Evolutionary conservation across 2,329 filamentous ascomycete genomes (phyloP), one percentile per base, ranked within the genome.

Genomic region (Diaporthe eres): DNA sequence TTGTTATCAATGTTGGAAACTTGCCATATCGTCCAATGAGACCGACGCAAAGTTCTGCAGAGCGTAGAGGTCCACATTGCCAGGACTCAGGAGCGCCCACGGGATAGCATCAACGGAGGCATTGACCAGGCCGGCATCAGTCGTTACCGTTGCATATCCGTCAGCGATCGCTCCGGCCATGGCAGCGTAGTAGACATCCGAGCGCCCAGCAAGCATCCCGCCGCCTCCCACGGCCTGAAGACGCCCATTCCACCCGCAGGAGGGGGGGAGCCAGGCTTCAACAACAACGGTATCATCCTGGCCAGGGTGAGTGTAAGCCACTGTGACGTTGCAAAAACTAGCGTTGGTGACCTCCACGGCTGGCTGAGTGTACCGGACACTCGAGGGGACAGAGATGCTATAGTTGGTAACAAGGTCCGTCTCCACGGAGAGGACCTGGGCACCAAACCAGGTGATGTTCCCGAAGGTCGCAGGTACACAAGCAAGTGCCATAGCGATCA

Each of bases 101-200:
- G 37, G 37, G 75, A 19, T 68, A 76, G n/a, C 47, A 72, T 44
- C 39, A 13, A 8, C 42, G 2, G 42, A 12, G 34, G 58, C 58
- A 47, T 31, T 47, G 12, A n/a, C 60, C 7, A 68, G 19, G 3
- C 81, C 81, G 6, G 78, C 80, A 55, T 82, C 80, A 1, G 82
- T 82, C 17, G 76, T 79, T 15, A 77, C 71, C n/a, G 81, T 78
- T 17, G 78, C 80, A 49, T 78, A 82, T 17, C 80, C 81, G 12
- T 73, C 22, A 78, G 75, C 78, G 8, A 82, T 67, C 3, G 78
- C 78, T 7, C 70, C 78, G n/a, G 72, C 73, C 75, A 80, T 79
- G 42, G 58, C 58, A 61, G 34, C 60, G 71, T 57, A 37, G 39
- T 60, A 61, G 37, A 9, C 22, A 25, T 25, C 58, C 58, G 10